Base-by-base conservation (phyloP, 73 alveolate species). In the Paramecium primaurelia region DNA sequence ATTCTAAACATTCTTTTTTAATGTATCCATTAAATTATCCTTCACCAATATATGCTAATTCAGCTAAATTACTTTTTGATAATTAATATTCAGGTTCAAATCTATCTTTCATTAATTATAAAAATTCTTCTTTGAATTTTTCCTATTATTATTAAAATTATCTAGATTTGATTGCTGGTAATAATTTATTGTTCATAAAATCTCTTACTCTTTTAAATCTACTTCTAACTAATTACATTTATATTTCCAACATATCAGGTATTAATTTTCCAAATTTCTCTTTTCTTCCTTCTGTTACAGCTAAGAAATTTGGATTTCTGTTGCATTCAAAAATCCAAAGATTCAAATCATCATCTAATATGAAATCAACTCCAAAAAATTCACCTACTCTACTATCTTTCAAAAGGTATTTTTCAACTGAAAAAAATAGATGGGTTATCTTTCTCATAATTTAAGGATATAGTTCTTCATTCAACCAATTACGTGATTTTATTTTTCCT, bases 321-420 rank as follows among this genome's bases (percentile, higher is more conserved):
- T 80, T 80, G 75, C 91, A 80, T 49, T 80, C 91, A 80, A 80
- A 80, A 3, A 80, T 80, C 91, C 91, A 80, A 4, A 80, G 49
- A 25, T 47, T 18, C 6, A 80, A 80, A 47, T 80, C 73, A 26
- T 80, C 91, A 47, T 80, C 91, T 1, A 80, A 8, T 10, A 80
- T 80, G 58, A 80, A 80, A 80, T 80, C 91, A 45, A 80, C 91
- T 80, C 91, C 91, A 80, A 80, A 80, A 28, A 80, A 80, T 6
- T 80, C 91, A 10, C 91, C 91, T 1, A 80, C 91, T 44, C 91
- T 80, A 25, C 91, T 80, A 49, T 80, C 91, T 42, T 45, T 49
- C 26, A 80, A 80, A 5, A 80, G 20, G 49, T 80, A 80, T 28
- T 80, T 18, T 26, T 80, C 91, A 0, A 80, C 91, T 20, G 91